Evolutionary conservation across 2,329 filamentous ascomycete species (phyloP), one percentile per base, ranked within the genome.

Genomic region (Davidsoniella virescens): DNA sequence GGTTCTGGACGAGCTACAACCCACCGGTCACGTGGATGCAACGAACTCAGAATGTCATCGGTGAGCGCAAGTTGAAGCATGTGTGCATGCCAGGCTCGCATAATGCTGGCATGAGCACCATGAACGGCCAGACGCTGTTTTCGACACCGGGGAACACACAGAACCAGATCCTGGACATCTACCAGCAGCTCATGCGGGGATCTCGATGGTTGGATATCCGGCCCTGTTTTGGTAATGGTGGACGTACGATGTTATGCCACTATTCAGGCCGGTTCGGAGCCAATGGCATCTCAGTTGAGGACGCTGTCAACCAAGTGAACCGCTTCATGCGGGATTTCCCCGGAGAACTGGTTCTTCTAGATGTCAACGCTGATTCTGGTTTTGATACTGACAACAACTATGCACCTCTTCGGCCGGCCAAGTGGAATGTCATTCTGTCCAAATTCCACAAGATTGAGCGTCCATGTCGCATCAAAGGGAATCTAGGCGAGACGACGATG

Each of bases 141-240:
- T 49, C 41, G 37, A 46, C 37, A 14, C 42, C 39, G 18, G 54
- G 58, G 6, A 69, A 70, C 51, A 66, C 63, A 0, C 62, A 66
- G 47, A 66, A 64, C 4, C 69, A 71, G 50, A 62, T 62, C 10
- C 58, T 68, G 33, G 59, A 64, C 52, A 62, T 69, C 47, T 64
- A 64, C 54, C 59, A 64, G 39, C 69, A 71, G 54, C 61, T 70
- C 10, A 58, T 62, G 36, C 61, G 60, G 4, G 68, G 69, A 1
- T 63, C 67, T 10, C 63, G 69, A 17, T 70, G 64, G 54, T 69
- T 71, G 50, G 68, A 72, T 53, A 58, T 71, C 5, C 60, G 69
- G 1, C 52, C 52, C 4, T 54, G 52, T 36, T 16, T 47, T 39
- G 47, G 47, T 7, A 46, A 50, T 29, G 23, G 37, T n/a, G 43